Base-by-base conservation (phyloP, 2,329 filamentous ascomycete genomes). In the Mycosphaerella arachidis region DNA sequence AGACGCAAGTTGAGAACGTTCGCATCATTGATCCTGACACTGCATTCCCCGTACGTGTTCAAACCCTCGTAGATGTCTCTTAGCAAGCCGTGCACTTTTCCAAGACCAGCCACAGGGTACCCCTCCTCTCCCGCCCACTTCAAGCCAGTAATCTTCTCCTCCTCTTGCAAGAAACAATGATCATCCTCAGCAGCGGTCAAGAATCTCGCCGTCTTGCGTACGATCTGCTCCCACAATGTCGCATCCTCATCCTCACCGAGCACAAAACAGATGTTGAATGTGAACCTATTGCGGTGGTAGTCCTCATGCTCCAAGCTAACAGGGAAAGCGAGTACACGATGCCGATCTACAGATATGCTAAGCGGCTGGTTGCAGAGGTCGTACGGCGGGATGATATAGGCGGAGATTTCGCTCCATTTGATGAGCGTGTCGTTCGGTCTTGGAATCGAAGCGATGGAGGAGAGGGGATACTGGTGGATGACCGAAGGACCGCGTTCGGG, bases 231-330 rank as follows among this genome's bases (percentile, higher is more conserved):
- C 68, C 70, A 73, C 91, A 96, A 35, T 87, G 88, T 53, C 84
- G 84, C 73, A 89, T 95, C 90, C 13, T 82, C 79, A 35, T 83
- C 79, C 58, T 86, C 83, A 54, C 89, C 84, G 53, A 96, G 81
- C 30, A 96, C 88, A 48, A 97, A 81, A 60, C 91, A 92, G 72
- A 97, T 96, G 75, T 97, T 97, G 84, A 97, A 99, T 72, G 97
- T 96, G 80, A 97, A 97, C 60, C 94, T 88, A 71, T 89, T 86
- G 72, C 97, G 96, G 67, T 88, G 88, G 57, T 86, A 83, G 65
- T 92, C 85, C 45, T 87, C 60, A 66, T 91, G 84, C 55, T 88
- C 86, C 71, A 97, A 91, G 72, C 91, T 93, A 56, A 97, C 88
- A 0, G 94, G 94, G 69, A 92, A 91, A 16, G 92, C 91, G 35